These are phyloP conservation scores for Psidium guajava DNA, from an alignment of 345 rosid species.

Conservation along the genomic window DNA sequence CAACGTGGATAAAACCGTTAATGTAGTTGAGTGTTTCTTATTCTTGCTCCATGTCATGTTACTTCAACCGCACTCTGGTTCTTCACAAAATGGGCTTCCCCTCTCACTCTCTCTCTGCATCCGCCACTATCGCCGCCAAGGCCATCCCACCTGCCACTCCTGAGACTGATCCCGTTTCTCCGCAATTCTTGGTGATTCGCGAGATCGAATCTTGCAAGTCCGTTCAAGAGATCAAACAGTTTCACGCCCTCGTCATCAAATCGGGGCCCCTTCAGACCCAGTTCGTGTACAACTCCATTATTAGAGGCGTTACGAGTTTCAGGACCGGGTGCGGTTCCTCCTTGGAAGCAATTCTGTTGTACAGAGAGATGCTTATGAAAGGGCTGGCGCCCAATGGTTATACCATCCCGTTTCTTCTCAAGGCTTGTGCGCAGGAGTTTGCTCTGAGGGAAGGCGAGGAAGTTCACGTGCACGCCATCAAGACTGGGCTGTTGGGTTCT, in stretches of 20 bases:
- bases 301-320: slow-evolving; percentile 16
- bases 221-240: slow-evolving; percentile 12
- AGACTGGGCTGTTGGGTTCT: slow-evolving; percentile 12
- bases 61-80: slow-evolving; percentile 4
- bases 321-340: not conserved
- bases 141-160: not conserved
- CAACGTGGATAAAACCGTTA: not conserved
- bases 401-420: slow-evolving; percentile 35
- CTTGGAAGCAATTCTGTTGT: slow-evolving; percentile 12
- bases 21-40: not conserved
- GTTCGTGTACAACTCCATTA: slow-evolving; percentile 20
- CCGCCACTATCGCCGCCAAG: not conserved
- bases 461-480: slow-evolving; percentile 30
- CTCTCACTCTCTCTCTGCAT: not conserved
- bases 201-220: slow-evolving; percentile 21
- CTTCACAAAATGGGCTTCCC: not conserved
- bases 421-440: slow-evolving; percentile 18
- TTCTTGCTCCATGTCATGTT: slow-evolving; percentile 2
- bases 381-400: slow-evolving; percentile 25
- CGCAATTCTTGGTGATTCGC: not conserved
- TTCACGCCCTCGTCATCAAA: slow-evolving; percentile 27
- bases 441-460: slow-evolving; percentile 21
- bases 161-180: not conserved
- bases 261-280: slow-evolving; percentile 9
- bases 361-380: slow-evolving; percentile 16